Conservation (phyloP, 2,329 filamentous ascomycete genomes). For the Emmonsia crescens region DNA sequence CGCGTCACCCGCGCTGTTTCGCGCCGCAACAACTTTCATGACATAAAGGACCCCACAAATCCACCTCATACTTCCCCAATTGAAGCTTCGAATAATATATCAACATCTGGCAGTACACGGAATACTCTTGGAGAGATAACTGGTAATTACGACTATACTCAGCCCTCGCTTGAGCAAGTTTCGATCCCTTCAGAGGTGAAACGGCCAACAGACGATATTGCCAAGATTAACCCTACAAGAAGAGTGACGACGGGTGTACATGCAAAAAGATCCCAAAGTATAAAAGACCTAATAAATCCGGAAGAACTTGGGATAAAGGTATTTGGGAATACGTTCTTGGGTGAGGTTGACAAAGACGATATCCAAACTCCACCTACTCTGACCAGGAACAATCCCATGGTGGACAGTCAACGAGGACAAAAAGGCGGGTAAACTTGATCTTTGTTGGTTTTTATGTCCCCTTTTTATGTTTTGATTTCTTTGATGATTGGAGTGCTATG, state of each 20-base stretch:
- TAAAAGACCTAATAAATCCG: not conserved
- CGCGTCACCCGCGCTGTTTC: constrained; percentile 14
- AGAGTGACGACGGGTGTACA: not conserved
- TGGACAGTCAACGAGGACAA: not conserved
- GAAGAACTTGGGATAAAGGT: constrained; percentile 1
- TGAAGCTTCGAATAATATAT: not conserved
- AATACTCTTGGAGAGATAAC: not conserved
- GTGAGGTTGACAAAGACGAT: not conserved
- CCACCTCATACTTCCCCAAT: not conserved
- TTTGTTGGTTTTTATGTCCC: not conserved
- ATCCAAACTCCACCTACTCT: not conserved
- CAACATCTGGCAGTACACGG: not conserved
- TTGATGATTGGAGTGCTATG: not conserved
- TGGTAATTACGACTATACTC: not conserved
- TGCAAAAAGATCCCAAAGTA: not conserved
- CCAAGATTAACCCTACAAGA: not conserved
- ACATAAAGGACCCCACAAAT: not conserved
- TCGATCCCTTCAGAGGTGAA: not conserved
- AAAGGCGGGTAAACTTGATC: not conserved
- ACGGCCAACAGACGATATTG: not conserved
- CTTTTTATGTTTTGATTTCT: not conserved
- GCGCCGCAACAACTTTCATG: constrained; percentile 9
- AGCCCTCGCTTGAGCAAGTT: not conserved
- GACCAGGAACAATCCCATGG: not conserved
- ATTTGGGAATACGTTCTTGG: not conserved